Base-by-base conservation (phyloP, 257 asterid genomes). In the Catharanthus roseus region DNA sequence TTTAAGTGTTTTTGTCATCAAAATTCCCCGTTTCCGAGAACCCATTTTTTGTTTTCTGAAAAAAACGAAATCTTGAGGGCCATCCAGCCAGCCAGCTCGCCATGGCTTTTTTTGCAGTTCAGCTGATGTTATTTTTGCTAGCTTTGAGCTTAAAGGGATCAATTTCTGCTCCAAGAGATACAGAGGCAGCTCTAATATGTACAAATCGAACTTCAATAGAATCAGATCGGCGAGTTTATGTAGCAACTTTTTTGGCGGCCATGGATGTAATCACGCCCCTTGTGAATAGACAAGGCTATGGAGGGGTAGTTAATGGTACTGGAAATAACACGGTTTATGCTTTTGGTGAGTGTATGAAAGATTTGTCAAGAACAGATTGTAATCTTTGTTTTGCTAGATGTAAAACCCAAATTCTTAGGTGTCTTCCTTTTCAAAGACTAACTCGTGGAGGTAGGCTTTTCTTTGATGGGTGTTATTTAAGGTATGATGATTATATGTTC, bases 291-390 rank as follows among this genome's bases (percentile, higher is more conserved):
- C 79, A 73, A 54, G 67, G 80, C 28, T 82, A 77, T 61, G 92
- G 90, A n/a, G 78, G 23, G 12, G 85, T 80, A 0, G 24, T 73
- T 2, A 84, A 79, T 44, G 92, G 90, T 8, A 74, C 83, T 15
- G 92, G 90, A 1, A 82, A 85, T 56, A 72, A 76, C 44, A 83
- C 86, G 5, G 92, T 89, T 12, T 85, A 86, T 65, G 80, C 90
- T 1, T 83, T 77, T 47, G 96, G 90, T 6, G 87, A 87, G 81
- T 89, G 96, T 60, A 83, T 86, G 84, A 86, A 83, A 64, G 90
- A 89, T 62, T 83, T 86, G 10, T 86, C 92, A n/a, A 85, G 69
- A 56, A 61, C 55, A 2, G 96, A 85, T 65, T 89, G 96, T 74
- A 79, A 79, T 44, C 87, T 83, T n/a, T 86, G 92, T 53, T 82